Evolutionary conservation across 2,329 filamentous ascomycete species (phyloP), one percentile per base, ranked within the genome.

Genomic region (Clarireedia monteithiana): DNA sequence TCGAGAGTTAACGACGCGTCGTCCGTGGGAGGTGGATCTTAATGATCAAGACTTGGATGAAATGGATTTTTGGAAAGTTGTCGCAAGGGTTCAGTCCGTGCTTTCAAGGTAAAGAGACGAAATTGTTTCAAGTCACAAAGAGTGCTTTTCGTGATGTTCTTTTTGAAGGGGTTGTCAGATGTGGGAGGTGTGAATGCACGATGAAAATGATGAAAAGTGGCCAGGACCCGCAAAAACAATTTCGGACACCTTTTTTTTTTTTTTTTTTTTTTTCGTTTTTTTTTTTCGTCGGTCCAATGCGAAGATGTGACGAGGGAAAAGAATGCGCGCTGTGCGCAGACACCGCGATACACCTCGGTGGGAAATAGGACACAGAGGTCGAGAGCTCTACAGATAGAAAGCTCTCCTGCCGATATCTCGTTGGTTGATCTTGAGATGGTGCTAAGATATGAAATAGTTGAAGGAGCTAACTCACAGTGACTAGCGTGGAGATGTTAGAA

Each of bases 391-490:
- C 27, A 30, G 27, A 30, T 7, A 30, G 27, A 30, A 30, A 4
- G 5, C 27, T 30, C 27, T 30, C 27, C 17, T 40, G 39, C 42
- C 12, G 20, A 6, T 45, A 52, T 45, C 26, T 54, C 38, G 51
- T 48, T 42, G 27, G 24, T 38, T 38, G 27, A 49, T 51, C 30
- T 24, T 34, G 51, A 48, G 48, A 34, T 24, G 42, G 20, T 20
- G 42, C 42, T 45, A 45, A 45, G 42, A 45, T 45, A 45, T 45
- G 42, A 45, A 45, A 45, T 45, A 45, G 39, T 40, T 40, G 39
- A 55, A 55, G 53, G 57, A 57, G 55, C 63, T 65, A 65, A 64
- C 61, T 61, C 44, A 55, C 56, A 60, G 47, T 47, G 51, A 59
- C 56, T 64, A 64, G 61, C 60, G 60, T 46, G 53, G 45, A 51